phyloP scores from a whole-genome alignment of 371 early-diverging fungal genomes.

The Syncephalastrum racemosum region DNA sequence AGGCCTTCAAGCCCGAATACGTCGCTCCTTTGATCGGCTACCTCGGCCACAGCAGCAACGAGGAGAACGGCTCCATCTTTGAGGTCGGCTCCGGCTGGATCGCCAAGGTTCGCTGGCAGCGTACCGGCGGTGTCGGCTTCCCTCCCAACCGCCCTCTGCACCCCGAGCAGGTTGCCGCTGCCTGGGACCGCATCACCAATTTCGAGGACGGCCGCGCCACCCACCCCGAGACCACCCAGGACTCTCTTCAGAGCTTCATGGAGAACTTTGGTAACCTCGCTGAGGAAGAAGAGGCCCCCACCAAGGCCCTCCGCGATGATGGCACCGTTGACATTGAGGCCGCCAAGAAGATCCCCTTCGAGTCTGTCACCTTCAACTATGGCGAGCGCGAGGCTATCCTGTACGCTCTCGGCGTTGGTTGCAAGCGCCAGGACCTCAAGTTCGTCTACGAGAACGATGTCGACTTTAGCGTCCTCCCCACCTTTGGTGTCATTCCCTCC shows the following conservation, averaged over 20 bases:
- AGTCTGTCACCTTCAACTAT: constrained; percentile 58
- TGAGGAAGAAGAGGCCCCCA: constrained; percentile 27
- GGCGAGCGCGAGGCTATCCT: constrained; percentile 88
- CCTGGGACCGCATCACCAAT: constrained; percentile 76
- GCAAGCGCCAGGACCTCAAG: constrained; percentile 79
- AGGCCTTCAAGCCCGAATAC: constrained; percentile 95
- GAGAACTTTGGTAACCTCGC: constrained; percentile 66
- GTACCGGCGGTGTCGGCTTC: constrained; percentile 89
- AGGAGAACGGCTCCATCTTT: constrained; percentile 87
- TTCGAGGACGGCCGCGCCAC: constrained; percentile 94
- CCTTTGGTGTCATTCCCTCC: constrained; percentile 90
- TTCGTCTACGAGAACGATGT: constrained; percentile 89
- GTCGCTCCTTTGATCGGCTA: constrained; percentile 93
- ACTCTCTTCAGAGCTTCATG: constrained; percentile 83
- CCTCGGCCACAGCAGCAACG: constrained; percentile 82
- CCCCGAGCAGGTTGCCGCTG: constrained; percentile 76
- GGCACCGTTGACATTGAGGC: constrained; percentile 67
- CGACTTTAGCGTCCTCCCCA: constrained; percentile 83
- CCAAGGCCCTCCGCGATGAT: constrained; percentile 20
- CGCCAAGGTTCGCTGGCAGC: constrained; percentile 92
- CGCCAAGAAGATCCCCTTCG: constrained; percentile 59
- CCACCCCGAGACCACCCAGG: constrained; percentile 77
- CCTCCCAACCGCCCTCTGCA: constrained; percentile 85
- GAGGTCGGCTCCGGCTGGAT: constrained; percentile 94
- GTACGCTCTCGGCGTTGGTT: constrained; percentile 95